Base-by-base conservation (phyloP, 2,329 filamentous ascomycete species). In the Cladorrhinum sp. region DNA sequence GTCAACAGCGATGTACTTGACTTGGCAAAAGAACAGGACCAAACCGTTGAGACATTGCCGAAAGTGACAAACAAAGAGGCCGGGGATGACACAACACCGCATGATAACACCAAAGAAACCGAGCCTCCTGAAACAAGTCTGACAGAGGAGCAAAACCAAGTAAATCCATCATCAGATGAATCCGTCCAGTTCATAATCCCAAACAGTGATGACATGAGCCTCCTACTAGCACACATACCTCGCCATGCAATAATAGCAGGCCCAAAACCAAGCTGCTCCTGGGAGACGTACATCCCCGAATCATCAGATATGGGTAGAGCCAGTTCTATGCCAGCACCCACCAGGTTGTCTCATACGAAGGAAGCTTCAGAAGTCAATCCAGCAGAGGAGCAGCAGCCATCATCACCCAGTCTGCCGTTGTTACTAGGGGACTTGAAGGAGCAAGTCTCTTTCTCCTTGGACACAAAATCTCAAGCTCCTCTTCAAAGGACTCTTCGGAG, bases 241-340 rank as follows among this genome's bases (percentile, higher is more conserved):
- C 38, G 24, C 49, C 48, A 45, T 41, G 50, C 18, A 45, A 55
- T 36, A 36, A 12, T 24, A 41, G 25, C 22, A 57, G 49, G n/a
- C n/a, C n/a, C 48, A 29, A 27, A 45, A 3, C n/a, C 41, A 45
- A 45, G n/a, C 41, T 5, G 18, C 20, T 45, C 41, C 23, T 62
- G 50, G 45, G 60, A 60, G 20, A 62, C 57, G 2, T 57, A 59
- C 38, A 45, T 60, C 2, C 53, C 60, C 2, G 57, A 60, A 13
- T 53, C 60, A 5, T 41, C 38, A n/a, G 24, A 12, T 18, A 22
- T 9, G 13, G 22, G 4, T 57, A 48, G 23, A 54, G 52, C 53
- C 6, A 56, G 53, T 6, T 56, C 53, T 3, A 22, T 56, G n/a
- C 53, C 53, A 6, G n/a, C 32, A 22, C 38, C 23, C 3, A 49